Base-by-base conservation (phyloP, 768 basidiomycete genomes). In the Pleurotus giganteus region DNA sequence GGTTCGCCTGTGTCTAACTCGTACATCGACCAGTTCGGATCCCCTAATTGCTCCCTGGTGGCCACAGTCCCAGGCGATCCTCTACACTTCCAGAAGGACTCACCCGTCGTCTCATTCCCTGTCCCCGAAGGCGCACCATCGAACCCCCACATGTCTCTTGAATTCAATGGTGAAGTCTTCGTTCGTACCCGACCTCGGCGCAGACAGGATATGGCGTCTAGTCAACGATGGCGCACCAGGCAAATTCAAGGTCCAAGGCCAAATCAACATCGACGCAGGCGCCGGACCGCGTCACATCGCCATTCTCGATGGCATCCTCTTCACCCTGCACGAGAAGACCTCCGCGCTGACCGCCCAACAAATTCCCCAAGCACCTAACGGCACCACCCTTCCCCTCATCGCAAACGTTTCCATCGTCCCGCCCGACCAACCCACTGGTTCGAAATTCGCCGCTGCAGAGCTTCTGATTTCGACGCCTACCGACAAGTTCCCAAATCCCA, bases 111-210 rank as follows among this genome's bases (percentile, higher is more conserved):
- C 62, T 68, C 74, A 1, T 84, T 86, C 66, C 78, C 82, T 13
- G 69, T 72, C 0, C 70, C 77, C 9, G 69, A 65, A 1, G 69
- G 66, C 28, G 63, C 60, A 4, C 66, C 66, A 21, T 81, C 83
- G 2, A 80, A 84, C 64, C 84, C 85, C 6, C 85, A 87, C 66
- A 84, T 83, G 83, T 74, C 79, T 9, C 66, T 82, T 27, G 73
- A 84, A 62, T 67, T 77, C 56, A 73, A 72, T 6, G 63, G 60
- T 1, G 85, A 86, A 59, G 65, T 86, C 15, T 74, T 88, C 58
- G 72, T 86, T 88, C 58, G 72, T 86, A 12, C 77, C 85, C 9
- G 86, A 85, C 66, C 71, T 86, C 56, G 84, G 84, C 24, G 79
- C 70, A 2, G 85, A 86, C 66, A 85, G 76, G 60, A 76, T 86